Percentiles rank a stretch among this genome's conserved stretches.
These are phyloP conservation scores for Boeremia lycopersici DNA, from an alignment of 2,329 filamentous ascomycete genomes.

Conservation along the genomic window DNA sequence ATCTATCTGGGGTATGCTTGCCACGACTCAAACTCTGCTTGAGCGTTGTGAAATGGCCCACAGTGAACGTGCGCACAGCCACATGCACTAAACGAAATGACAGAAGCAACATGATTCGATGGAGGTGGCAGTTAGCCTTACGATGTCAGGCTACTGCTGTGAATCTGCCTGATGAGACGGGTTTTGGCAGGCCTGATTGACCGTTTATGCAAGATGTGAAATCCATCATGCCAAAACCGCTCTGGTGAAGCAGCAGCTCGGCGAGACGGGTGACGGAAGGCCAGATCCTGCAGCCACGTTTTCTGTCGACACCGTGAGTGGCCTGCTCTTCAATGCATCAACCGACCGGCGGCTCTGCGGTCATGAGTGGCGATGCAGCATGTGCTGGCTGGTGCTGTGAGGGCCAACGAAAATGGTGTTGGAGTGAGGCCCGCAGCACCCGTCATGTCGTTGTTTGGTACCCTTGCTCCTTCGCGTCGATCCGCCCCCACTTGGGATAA, in stretches of 20 bases:
- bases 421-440: conserved; percentile 3
- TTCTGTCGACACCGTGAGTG: background rate
- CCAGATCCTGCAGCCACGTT: conserved; percentile 6
- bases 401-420: conserved; percentile 12
- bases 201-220: conserved; percentile 14
- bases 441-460: background rate
- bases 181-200: conserved; percentile 19
- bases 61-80: conserved; percentile 34
- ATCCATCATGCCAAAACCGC: conserved; percentile 18
- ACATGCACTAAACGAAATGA: conserved; percentile 38
- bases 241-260: conserved; percentile 23
- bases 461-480: conserved; percentile 10
- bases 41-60: conserved; percentile 18
- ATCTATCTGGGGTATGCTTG: conserved; percentile 2
- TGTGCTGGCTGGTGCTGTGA: conserved; percentile 1
- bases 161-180: conserved; percentile 30
- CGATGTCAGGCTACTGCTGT: conserved; percentile 18
- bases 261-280: conserved; percentile 8
- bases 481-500: conserved; percentile 7
- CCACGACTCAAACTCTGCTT: conserved; percentile 11
- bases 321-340: background rate
- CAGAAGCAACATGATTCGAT: conserved; percentile 22
- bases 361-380: conserved; percentile 7
- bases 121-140: conserved; percentile 26
- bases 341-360: conserved; percentile 5